These are phyloP conservation scores for Neonectria sp. DNA, from an alignment of 2,329 filamentous ascomycete genomes.

Conservation along the genomic window DNA sequence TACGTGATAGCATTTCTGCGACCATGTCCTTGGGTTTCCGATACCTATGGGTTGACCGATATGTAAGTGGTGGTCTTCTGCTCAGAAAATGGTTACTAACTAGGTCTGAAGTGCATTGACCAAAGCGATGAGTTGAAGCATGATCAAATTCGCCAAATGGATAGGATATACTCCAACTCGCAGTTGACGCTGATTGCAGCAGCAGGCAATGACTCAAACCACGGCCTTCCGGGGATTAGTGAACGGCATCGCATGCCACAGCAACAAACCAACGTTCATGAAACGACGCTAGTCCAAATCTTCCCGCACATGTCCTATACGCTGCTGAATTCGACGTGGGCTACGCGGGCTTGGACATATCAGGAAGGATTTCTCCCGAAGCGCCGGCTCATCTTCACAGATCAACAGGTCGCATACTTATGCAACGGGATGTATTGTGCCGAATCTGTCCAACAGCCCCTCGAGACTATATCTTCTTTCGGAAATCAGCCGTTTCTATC, in stretches of 20 bases:
- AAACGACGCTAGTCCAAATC: too few relatives aligned
- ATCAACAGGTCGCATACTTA: background rate
- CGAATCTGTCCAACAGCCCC: too few relatives aligned
- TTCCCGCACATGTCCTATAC: too few relatives aligned
- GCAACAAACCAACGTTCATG: background rate
- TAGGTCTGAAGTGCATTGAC: too few relatives aligned
- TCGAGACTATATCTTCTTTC: too few relatives aligned
- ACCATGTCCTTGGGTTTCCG: background rate
- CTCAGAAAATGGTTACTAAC: too few relatives aligned
- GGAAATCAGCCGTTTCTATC: too few relatives aligned
- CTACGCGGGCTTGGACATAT: background rate
- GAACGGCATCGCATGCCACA: background rate
- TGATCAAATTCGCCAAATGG: background rate
- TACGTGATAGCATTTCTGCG: background rate
- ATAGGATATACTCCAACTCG: background rate
- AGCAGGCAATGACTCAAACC: background rate
- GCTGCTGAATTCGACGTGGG: background rate
- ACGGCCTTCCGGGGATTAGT: background rate
- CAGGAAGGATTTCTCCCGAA: background rate
- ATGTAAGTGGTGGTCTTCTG: too few relatives aligned
- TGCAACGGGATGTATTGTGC: too few relatives aligned
- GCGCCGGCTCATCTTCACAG: background rate
- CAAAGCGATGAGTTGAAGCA: background rate
- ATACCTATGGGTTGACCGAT: slow-evolving; percentile 5
- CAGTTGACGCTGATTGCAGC: slow-evolving; percentile 3